Conservation (phyloP, 2,329 filamentous ascomycete genomes). For the Colletotrichum sansevieriae region DNA sequence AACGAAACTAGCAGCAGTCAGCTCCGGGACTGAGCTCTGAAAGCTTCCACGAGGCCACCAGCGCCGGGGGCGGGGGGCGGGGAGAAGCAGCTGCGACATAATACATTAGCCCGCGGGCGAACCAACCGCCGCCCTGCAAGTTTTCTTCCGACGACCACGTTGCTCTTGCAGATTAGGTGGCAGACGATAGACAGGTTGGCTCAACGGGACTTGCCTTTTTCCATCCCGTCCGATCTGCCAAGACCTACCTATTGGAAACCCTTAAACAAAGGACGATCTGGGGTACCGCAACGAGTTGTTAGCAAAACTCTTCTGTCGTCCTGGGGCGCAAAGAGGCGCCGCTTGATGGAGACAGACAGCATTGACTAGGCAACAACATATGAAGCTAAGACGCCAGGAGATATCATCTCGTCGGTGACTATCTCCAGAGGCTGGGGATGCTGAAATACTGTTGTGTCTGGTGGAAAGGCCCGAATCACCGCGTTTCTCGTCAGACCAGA, state of each 20-base stretch:
- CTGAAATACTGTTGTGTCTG: not conserved
- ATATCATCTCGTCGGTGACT: not conserved
- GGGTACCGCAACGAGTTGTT: not conserved
- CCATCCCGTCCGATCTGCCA: not conserved
- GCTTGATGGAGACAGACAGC: not conserved
- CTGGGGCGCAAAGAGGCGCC: not conserved
- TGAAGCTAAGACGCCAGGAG: not conserved
- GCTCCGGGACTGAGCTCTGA: not conserved
- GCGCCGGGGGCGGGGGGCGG: not conserved
- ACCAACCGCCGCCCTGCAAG: conserved; percentile 43
- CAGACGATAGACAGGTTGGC: not conserved
- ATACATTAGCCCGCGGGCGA: conserved; percentile 13
- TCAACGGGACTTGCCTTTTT: not conserved
- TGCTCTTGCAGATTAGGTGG: not conserved
- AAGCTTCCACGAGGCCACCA: not conserved
- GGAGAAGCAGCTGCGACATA: not conserved
- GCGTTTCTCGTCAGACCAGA: not conserved
- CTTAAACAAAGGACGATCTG: conserved; percentile 7
- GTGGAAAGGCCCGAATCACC: too few species aligned
- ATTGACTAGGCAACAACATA: conserved; percentile 17
- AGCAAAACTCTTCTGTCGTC: not conserved
- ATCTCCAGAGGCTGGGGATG: not conserved
- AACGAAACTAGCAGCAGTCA: conserved; percentile 11
- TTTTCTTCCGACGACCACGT: conserved; percentile 15
- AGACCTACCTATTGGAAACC: not conserved